Percentiles rank a stretch among this genome's conserved stretches.
These are phyloP conservation scores for Pyrrhoderma lamaoense DNA, from an alignment of 1,284 basidiomycete genomes.

Conservation along the genomic window DNA sequence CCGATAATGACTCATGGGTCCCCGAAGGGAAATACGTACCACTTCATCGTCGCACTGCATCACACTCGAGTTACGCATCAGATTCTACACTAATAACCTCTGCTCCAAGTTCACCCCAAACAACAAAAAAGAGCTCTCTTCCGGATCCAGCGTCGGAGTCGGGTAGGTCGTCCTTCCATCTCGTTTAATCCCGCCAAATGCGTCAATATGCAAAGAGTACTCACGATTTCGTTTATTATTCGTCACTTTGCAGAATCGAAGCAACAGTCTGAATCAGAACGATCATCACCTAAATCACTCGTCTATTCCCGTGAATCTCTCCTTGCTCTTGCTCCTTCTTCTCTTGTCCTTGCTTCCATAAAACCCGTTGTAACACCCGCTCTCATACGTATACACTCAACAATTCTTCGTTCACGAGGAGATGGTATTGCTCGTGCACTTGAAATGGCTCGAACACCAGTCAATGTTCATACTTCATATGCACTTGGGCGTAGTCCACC, in stretches of 20 bases:
- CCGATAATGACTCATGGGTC: background rate
- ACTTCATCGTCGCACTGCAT: background rate
- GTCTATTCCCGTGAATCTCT: conserved; percentile 18
- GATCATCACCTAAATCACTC: background rate
- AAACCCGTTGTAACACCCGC: conserved; percentile 9
- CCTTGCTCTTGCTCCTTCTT: conserved; percentile 19
- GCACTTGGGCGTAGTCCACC: background rate
- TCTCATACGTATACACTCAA: conserved; percentile 10
- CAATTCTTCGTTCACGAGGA: conserved; percentile 8
- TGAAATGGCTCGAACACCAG: conserved; percentile 6
- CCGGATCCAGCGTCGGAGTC: too few relatives aligned
- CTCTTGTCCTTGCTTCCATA: conserved; percentile 11
- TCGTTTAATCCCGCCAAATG: too few relatives aligned
- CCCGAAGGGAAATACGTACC: conserved; percentile 5
- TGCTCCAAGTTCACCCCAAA: too few relatives aligned
- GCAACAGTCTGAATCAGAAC: background rate
- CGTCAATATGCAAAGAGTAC: too few relatives aligned
- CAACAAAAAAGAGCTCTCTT: too few relatives aligned
- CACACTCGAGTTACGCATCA: background rate
- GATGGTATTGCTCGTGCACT: conserved; percentile 11
- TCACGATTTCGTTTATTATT: too few relatives aligned
- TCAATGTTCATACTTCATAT: conserved; percentile 7
- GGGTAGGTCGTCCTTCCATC: too few relatives aligned
- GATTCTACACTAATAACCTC: background rate
- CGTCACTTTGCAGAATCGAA: too few relatives aligned